Evolutionary conservation across 768 basidiomycete species (phyloP).

Genomic region (Phaeotremella skinneri): DNA sequence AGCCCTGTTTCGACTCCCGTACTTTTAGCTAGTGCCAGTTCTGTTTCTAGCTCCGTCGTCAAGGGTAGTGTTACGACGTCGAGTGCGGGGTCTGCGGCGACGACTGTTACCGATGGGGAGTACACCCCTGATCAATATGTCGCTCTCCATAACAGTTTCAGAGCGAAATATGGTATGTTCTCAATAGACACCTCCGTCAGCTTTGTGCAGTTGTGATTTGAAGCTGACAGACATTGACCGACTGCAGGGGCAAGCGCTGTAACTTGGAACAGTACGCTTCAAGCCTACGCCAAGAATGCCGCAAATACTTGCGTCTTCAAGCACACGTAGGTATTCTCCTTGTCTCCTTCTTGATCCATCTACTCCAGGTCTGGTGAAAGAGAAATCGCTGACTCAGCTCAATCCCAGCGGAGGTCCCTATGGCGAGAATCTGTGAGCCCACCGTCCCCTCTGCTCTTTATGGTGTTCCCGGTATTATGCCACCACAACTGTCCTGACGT

Average conservation of each 20-base stretch:
- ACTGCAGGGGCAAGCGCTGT: conserved; percentile 59
- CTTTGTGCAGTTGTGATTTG: no score
- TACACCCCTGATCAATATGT: conserved; percentile 1
- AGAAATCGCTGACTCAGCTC: neutral
- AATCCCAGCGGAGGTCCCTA: conserved; percentile 26
- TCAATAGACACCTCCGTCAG: neutral
- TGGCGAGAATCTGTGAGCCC: conserved; percentile 41
- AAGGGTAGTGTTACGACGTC: no score
- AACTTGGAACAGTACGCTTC: conserved; percentile 64
- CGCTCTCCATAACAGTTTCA: neutral
- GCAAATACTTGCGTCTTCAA: conserved; percentile 66
- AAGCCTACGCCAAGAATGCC: conserved; percentile 67
- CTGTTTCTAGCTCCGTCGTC: no score
- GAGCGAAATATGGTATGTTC: neutral
- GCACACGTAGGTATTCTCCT: conserved; percentile 54
- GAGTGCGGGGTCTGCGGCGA: neutral
- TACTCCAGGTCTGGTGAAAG: neutral
- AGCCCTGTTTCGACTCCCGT: no score
- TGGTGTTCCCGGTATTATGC: conserved; percentile 2
- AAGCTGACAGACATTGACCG: no score
- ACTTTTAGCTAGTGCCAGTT: no score
- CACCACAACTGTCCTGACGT: neutral
- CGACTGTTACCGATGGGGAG: neutral
- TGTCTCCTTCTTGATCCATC: neutral
- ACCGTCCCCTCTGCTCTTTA: conserved; percentile 3